Evolutionary conservation across 169 alveolate species (phyloP).

Genomic region (Plasmodium blacklocki): DNA sequence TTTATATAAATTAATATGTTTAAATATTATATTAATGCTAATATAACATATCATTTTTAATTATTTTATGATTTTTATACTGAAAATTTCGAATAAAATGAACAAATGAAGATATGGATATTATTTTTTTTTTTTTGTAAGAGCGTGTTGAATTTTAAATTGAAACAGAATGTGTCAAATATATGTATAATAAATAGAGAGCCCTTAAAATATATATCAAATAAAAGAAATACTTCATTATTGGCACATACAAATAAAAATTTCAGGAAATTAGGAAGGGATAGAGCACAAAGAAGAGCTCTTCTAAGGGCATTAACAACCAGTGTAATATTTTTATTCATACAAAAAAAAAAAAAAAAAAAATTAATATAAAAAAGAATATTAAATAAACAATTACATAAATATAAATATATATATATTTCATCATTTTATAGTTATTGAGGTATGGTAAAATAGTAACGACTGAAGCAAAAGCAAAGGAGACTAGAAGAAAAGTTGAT

Average conservation of each 20-base stretch:
- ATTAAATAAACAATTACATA: not conserved
- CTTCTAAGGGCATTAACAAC: constrained; percentile 86
- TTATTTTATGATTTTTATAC: constrained; percentile 4
- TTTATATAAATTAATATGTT: not conserved
- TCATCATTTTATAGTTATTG: constrained; percentile 64
- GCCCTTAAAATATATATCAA: constrained; percentile 8
- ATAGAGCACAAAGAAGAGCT: constrained; percentile 84
- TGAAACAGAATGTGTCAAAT: constrained; percentile 26
- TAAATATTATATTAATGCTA: not conserved
- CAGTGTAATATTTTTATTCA: constrained; percentile 29
- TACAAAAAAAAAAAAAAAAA: not conserved
- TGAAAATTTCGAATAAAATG: constrained; percentile 16
- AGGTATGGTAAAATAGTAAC: constrained; percentile 86
- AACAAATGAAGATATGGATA: constrained; percentile 63
- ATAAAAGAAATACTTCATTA: constrained; percentile 38
- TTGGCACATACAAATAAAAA: constrained; percentile 64
- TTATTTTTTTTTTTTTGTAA: constrained; percentile 47
- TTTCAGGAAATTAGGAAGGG: constrained; percentile 79
- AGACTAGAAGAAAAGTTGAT: constrained; percentile 84
- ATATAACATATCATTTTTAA: not conserved
- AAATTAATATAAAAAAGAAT: too few species aligned
- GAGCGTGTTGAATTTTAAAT: constrained; percentile 32
- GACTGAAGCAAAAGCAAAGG: constrained; percentile 85
- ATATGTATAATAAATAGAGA: constrained; percentile 21
- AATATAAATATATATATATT: not conserved